Percentiles rank a stretch among this genome's conserved stretches.
Evolutionary conservation across 306 rosid species (phyloP).

Genomic region (Erythrophleum fordii): DNA sequence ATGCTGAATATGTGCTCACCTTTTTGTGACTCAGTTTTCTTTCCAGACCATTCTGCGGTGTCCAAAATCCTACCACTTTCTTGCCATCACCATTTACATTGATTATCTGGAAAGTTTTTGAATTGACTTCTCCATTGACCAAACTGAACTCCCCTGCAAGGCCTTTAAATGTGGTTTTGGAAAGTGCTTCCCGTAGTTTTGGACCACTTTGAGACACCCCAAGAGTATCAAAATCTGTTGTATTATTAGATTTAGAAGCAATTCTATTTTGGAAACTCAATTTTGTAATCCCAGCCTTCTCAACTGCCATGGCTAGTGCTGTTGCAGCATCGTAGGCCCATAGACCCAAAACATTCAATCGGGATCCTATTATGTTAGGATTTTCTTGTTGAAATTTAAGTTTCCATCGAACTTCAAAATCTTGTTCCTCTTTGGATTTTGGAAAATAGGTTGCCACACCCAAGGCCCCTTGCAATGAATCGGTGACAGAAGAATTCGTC

Average conservation of each 20-base stretch:
- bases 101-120: slow-evolving; percentile 32
- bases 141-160: slow-evolving; percentile 41
- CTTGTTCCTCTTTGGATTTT: background rate
- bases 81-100: slow-evolving; percentile 40
- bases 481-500: background rate
- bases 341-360: slow-evolving; percentile 20
- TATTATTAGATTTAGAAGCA: background rate
- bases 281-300: background rate
- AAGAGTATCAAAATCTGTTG: slow-evolving; percentile 31
- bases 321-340: slow-evolving; percentile 49
- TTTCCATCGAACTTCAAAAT: slow-evolving; percentile 21
- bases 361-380: background rate
- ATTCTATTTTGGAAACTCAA: background rate
- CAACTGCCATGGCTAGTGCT: slow-evolving; percentile 46
- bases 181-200: slow-evolving; percentile 12
- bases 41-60: slow-evolving; percentile 26
- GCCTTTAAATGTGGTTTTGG: slow-evolving; percentile 33
- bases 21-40: background rate
- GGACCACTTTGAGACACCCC: slow-evolving; percentile 41
- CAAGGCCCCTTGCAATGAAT: slow-evolving; percentile 43
- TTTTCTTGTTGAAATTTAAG: background rate
- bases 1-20: background rate
- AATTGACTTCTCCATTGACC: slow-evolving; percentile 26
- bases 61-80: slow-evolving; percentile 48
- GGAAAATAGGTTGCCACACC: slow-evolving; percentile 41